These are phyloP conservation scores for Pulveroboletus sp. DNA, from an alignment of 768 basidiomycete genomes.

Conservation along the genomic window DNA sequence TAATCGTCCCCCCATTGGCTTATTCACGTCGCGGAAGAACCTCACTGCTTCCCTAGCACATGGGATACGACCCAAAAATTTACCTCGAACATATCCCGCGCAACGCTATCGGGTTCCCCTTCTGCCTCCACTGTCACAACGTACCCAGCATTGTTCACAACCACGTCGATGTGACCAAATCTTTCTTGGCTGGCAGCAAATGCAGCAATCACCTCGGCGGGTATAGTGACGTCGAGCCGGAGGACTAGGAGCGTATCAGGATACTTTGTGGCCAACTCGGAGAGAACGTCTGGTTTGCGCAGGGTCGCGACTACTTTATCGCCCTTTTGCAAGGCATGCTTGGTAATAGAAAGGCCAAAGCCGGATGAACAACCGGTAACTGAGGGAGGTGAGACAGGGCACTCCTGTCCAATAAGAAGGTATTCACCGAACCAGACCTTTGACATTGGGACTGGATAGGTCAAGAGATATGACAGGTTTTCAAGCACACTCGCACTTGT, in stretches of 20 bases:
- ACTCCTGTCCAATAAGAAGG: neutral
- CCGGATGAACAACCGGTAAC: constrained; percentile 28
- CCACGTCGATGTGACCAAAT: too few relatives aligned
- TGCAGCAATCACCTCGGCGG: constrained; percentile 13
- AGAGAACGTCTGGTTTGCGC: constrained; percentile 33
- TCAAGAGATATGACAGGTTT: too few relatives aligned
- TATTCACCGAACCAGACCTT: constrained; percentile 24
- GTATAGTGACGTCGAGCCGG: constrained; percentile 36
- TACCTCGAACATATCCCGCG: constrained; percentile 37
- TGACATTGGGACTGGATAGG: too few relatives aligned
- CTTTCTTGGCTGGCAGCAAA: too few relatives aligned
- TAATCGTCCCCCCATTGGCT: constrained; percentile 32
- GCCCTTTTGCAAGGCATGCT: constrained; percentile 32
- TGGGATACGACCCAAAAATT: constrained; percentile 15
- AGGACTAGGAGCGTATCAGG: constrained; percentile 32
- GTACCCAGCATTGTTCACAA: neutral
- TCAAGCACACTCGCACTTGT: too few relatives aligned
- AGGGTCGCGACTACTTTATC: constrained; percentile 41
- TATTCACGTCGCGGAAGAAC: constrained; percentile 22
- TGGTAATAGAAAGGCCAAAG: constrained; percentile 33
- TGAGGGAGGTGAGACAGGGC: neutral
- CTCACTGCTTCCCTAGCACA: constrained; percentile 32
- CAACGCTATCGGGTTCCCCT: constrained; percentile 29
- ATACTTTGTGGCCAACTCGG: constrained; percentile 24
- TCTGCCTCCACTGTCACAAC: constrained; percentile 33